Evolutionary conservation across 2,329 filamentous ascomycete genomes (phyloP).

Genomic region (Coniochaeta sp.): DNA sequence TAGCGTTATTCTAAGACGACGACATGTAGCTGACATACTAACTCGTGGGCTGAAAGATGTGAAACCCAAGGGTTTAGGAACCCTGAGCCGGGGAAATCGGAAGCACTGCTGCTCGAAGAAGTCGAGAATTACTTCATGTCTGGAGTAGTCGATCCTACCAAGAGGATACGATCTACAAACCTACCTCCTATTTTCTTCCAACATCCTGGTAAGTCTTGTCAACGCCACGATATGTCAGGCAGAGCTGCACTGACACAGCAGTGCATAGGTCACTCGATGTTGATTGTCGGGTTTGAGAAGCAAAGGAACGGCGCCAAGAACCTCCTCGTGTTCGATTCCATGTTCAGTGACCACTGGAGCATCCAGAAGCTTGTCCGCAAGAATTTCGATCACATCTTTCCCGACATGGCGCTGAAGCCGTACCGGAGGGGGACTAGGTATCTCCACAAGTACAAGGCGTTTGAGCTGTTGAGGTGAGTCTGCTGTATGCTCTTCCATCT

Average conservation of each 20-base stretch:
- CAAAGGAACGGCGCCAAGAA: conserved; percentile 55
- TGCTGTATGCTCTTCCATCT: conserved; percentile 6
- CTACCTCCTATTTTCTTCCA: conserved; percentile 87
- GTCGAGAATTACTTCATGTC: conserved; percentile 69
- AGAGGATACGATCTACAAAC: conserved; percentile 63
- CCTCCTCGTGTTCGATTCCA: conserved; percentile 83
- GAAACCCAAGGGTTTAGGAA: conserved; percentile 54
- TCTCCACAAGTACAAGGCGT: conserved; percentile 63
- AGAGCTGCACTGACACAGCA: background rate
- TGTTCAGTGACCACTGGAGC: conserved; percentile 61
- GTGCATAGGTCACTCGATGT: conserved; percentile 70
- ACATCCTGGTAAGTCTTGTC: conserved; percentile 53
- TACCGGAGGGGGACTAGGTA: conserved; percentile 68
- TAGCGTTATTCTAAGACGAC: background rate
- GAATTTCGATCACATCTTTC: conserved; percentile 31
- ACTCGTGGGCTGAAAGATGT: conserved; percentile 32
- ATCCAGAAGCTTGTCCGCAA: conserved; percentile 52
- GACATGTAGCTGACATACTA: background rate
- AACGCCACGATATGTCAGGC: background rate
- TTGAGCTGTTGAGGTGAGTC: conserved; percentile 68
- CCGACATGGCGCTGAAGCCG: conserved; percentile 53
- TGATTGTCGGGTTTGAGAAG: conserved; percentile 78
- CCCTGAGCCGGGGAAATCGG: conserved; percentile 35
- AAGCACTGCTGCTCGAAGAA: conserved; percentile 53
- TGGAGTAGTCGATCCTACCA: conserved; percentile 37